Base-by-base conservation (phyloP, 1,139 yeast genomes). In the Wickerhamomyces sp. region DNA sequence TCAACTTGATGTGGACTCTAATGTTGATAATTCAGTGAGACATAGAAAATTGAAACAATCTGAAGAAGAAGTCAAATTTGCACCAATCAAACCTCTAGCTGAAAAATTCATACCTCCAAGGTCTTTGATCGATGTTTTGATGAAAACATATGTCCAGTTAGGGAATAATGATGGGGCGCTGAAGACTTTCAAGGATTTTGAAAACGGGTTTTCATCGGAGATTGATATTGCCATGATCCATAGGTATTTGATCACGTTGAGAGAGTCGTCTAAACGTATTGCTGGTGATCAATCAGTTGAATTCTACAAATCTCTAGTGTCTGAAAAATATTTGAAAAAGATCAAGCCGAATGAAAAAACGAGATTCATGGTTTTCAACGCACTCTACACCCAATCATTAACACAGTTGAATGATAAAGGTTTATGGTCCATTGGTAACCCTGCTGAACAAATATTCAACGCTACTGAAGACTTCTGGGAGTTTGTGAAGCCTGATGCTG, bases 281-380 rank as follows among this genome's bases (percentile, higher is more conserved):
- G 44, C 47, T 4, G 52, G 47, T 5, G 36, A 25, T 2, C 26
- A 29, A 15, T 41, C 51, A 2, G 19, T 48, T 12, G 35, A 34
- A 6, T 28, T 47, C 10, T 48, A 48, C 30, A 32, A 41, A 9
- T 13, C 28, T 6, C 24, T 47, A 14, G 20, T 28, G n/a, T 31
- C 30, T 6, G 34, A 36, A 2, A 22, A 32, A 16, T 32, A 39
- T 18, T 32, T 15, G 18, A 32, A 31, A 6, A 36, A 33, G 13
- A 16, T 45, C 2, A 17, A 16, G 5, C 45, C 44, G 9, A 42
- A 33, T 16, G 37, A 39, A 20, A 28, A 40, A 12, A 45, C 51
- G 2, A 39, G 47, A 25, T 48, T 43, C 25, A 40, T 49, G 40
- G 49, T 47, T 1, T 46, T 47, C 31, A 40, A 42, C 14, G 34